Conservation (phyloP, 768 basidiomycete species). For the button mushroom (Agaricus bisporus) region DNA sequence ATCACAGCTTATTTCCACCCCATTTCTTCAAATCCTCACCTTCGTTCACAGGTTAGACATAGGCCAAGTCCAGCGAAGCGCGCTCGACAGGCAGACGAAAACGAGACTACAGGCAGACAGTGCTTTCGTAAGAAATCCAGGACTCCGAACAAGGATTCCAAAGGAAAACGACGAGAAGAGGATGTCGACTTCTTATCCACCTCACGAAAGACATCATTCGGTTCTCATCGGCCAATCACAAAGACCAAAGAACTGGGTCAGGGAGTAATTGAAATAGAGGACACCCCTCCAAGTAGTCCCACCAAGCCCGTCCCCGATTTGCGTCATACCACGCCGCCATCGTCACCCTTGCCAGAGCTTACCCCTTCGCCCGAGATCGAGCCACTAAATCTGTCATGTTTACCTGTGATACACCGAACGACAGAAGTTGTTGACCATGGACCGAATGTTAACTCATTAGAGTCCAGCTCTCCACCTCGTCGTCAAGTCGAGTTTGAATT, state of each 20-base stretch:
- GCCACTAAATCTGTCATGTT: background rate
- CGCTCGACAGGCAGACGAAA: background rate
- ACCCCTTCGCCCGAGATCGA: slow-evolving; percentile 2
- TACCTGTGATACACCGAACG: background rate
- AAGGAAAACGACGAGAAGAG: background rate
- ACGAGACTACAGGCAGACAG: background rate
- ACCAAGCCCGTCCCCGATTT: background rate
- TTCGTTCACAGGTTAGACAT: background rate
- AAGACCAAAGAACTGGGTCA: background rate
- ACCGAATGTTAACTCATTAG: background rate
- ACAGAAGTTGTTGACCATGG: background rate
- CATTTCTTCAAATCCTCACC: background rate
- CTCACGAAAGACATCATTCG: background rate
- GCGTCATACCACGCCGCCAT: background rate
- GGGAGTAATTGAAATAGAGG: background rate
- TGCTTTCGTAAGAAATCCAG: slow-evolving; percentile 3
- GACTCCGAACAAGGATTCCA: background rate
- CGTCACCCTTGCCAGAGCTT: slow-evolving; percentile 7
- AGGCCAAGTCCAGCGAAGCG: background rate
- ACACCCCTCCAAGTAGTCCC: background rate
- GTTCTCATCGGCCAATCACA: background rate
- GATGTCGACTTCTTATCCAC: background rate
- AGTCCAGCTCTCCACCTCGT: background rate
- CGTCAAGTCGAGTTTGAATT: background rate
- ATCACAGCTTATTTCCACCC: slow-evolving; percentile 18